These are phyloP conservation scores for Coprinopsis marcescibilis DNA, from an alignment of 768 basidiomycete genomes.

Conservation along the genomic window DNA sequence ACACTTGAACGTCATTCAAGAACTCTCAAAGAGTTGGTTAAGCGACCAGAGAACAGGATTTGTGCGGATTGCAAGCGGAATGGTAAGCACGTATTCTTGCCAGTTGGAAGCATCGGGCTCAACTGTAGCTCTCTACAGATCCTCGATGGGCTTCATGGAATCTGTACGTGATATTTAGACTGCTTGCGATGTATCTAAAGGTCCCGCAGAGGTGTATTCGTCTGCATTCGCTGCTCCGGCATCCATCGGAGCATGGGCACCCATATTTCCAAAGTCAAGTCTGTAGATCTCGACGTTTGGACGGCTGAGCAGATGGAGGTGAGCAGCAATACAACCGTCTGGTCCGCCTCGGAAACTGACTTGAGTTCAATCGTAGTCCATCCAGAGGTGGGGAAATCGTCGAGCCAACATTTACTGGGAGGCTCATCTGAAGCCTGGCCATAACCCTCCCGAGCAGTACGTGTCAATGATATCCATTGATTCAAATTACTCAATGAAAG, in stretches of 20 bases:
- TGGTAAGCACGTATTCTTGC: constrained; percentile 39
- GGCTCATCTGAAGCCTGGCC: constrained; percentile 86
- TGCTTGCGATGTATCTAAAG: constrained; percentile 3
- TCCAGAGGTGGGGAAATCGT: constrained; percentile 93
- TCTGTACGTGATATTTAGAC: constrained; percentile 38
- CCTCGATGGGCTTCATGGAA: constrained; percentile 99
- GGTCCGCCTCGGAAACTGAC: background rate
- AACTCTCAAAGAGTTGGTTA: constrained; percentile 82
- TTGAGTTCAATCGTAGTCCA: constrained; percentile 38
- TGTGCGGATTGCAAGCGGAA: constrained; percentile 98
- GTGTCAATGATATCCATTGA: constrained; percentile 28
- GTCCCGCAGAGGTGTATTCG: constrained; percentile 69
- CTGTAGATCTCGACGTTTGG: constrained; percentile 96
- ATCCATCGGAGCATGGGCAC: constrained; percentile 98
- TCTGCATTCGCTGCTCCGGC: constrained; percentile 96
- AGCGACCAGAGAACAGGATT: constrained; percentile 84
- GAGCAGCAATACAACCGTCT: constrained; percentile 17
- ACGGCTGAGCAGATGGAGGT: constrained; percentile 97
- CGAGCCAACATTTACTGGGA: constrained; percentile 97
- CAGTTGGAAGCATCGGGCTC: constrained; percentile 8
- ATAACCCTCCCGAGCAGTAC: constrained; percentile 92
- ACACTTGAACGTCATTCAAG: constrained; percentile 76
- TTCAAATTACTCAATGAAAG: background rate
- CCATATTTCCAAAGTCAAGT: constrained; percentile 95
- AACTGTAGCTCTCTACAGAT: constrained; percentile 46